Base-by-base conservation (phyloP, 306 rosid species). In the Potentilla sterilis region DNA sequence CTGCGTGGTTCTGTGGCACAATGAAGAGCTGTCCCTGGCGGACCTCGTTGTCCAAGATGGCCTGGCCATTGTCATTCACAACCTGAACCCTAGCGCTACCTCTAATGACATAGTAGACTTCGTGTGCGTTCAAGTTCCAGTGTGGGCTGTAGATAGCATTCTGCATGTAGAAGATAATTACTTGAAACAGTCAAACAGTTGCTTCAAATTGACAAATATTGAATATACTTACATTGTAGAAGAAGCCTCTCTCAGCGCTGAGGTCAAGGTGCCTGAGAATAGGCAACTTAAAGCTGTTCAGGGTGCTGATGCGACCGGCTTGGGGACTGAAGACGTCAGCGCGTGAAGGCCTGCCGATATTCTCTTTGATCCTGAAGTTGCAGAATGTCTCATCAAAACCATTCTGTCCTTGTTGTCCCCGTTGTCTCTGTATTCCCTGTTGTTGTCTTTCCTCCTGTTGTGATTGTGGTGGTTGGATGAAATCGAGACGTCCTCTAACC, bases 51-150 rank as follows among this genome's bases (percentile, higher is more conserved):
- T 87, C 80, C 52, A 78, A 88, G 24, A 87, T 78, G 0, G 77
- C 5, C 4, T 81, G 76, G 0, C 97, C 97, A 2, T 64, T 35
- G 85, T 73, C 15, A 61, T 92, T 85, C 34, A 89, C 93, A 32
- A 89, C 81, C 35, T 80, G 88, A 5, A 89, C 74, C 28, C 77
- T 70, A 14, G 88, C 97, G 13, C 78, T 22, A 5, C 97, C 97
- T 69, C 79, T 74, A 0, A 69, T 62, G 6, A 52, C 91, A 73
- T 85, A 87, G 18, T 88, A 8, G 0, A 88, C 43, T 16, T 83
- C 75, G 85, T 92, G 89, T 0, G 96, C 87, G 32, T 92, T 83
- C 19, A 59, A 13, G 82, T 81, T 89, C 91, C 89, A 92, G 72
- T 92, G 90, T 2, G 97, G 93, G 10, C 74, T 69, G 59, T 80